phyloP scores from a whole-genome alignment of 169 alveolate species.

The Eimeria brunetti region DNA sequence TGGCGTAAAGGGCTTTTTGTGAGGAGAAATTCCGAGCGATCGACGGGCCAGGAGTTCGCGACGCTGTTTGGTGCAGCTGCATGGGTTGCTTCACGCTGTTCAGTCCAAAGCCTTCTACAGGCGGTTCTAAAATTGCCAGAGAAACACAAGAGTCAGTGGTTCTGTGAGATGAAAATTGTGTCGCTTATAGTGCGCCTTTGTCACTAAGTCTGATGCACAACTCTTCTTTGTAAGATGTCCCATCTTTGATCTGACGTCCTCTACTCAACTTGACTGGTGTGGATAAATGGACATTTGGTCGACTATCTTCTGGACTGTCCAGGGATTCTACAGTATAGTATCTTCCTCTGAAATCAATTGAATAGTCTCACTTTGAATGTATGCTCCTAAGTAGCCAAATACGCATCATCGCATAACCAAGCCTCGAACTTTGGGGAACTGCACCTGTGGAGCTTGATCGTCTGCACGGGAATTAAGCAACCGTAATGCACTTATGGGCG shows the following conservation, averaged over 20 bases:
- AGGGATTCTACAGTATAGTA: background rate
- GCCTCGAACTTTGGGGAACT: constrained; percentile 62
- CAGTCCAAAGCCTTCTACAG: background rate
- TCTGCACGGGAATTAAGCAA: background rate
- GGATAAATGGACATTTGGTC: background rate
- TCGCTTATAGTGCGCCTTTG: background rate
- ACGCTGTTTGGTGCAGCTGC: background rate
- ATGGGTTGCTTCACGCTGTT: background rate
- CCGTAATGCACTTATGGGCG: background rate
- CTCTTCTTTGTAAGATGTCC: background rate
- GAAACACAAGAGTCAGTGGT: background rate
- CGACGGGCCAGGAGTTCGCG: background rate
- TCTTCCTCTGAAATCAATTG: background rate
- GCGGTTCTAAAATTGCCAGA: background rate
- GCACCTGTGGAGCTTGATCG: constrained; percentile 9
- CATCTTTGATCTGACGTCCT: background rate
- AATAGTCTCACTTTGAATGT: background rate
- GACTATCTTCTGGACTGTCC: background rate
- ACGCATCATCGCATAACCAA: constrained; percentile 54
- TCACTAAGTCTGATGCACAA: background rate
- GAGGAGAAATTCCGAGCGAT: background rate
- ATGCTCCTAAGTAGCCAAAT: background rate
- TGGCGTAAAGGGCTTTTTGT: background rate
- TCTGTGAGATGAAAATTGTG: background rate
- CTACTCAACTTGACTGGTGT: background rate